These are phyloP conservation scores for Jasminum sambac DNA, from an alignment of 257 asterid species.

Conservation along the genomic window DNA sequence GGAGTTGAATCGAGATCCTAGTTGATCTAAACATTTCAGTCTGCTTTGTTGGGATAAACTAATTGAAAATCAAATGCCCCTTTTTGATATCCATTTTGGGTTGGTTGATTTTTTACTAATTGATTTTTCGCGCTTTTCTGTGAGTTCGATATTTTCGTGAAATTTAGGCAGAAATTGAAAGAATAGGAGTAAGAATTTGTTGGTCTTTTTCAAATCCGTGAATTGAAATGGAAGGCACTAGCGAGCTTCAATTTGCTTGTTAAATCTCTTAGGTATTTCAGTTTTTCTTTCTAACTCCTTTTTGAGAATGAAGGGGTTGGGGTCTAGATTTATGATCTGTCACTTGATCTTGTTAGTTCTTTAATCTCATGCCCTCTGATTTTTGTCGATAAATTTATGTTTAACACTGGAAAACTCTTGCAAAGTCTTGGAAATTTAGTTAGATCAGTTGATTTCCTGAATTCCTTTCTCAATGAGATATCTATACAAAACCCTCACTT, in stretches of 20 bases:
- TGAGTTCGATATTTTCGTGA: slow-evolving; percentile 40
- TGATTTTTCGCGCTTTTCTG: slow-evolving; percentile 10
- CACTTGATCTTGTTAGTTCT: neutral
- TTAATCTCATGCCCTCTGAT: neutral
- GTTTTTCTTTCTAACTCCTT: neutral
- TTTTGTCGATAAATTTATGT: neutral
- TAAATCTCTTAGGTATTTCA: neutral
- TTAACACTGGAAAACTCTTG: neutral
- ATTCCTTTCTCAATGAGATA: neutral
- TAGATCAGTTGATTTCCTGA: neutral
- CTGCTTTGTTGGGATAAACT: neutral
- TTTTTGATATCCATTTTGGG: slow-evolving; percentile 15
- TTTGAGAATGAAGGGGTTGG: neutral
- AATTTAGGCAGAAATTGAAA: slow-evolving; percentile 33
- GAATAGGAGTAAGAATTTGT: neutral
- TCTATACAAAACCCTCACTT: neutral
- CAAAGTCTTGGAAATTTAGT: neutral
- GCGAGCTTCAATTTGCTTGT: neutral
- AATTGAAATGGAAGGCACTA: neutral
- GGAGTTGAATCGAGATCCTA: neutral
- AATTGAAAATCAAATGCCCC: slow-evolving; percentile 10
- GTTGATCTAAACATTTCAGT: neutral
- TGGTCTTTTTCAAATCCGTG: neutral
- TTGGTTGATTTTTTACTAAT: slow-evolving; percentile 16
- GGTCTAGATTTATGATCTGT: neutral